Percentiles rank a stretch among this genome's conserved stretches.
Evolutionary conservation across 192 early-diverging fungal species (phyloP).

Genomic region (Lobosporangium transversale): DNA sequence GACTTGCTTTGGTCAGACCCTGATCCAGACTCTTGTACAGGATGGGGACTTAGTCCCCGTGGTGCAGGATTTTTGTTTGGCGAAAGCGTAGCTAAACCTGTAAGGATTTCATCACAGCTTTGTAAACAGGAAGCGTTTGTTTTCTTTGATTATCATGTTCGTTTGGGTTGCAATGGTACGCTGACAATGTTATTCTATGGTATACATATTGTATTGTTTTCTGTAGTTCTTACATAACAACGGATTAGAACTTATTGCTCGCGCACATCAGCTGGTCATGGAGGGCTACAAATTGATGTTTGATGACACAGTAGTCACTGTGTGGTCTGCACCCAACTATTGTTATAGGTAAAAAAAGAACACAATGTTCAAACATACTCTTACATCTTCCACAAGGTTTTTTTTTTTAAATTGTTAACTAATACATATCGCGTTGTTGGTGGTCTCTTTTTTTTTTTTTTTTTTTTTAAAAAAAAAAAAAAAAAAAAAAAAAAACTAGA

Average conservation of each 20-base stretch:
- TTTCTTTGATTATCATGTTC: no score
- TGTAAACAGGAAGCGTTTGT: not conserved
- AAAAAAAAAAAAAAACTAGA: conserved; percentile 34
- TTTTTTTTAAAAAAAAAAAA: not conserved
- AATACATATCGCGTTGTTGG: no score
- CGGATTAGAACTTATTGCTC: conserved; percentile 87
- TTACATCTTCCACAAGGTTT: not conserved
- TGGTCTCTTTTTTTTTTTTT: no score
- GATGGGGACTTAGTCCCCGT: conserved; percentile 96
- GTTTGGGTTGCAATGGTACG: no score
- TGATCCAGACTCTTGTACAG: conserved; percentile 68
- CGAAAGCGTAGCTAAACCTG: conserved; percentile 83
- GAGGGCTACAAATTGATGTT: conserved; percentile 98
- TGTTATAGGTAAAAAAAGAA: conserved; percentile 79
- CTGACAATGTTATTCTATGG: no score
- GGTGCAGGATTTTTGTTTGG: conserved; percentile 99
- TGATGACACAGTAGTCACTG: conserved; percentile 94
- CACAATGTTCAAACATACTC: not conserved
- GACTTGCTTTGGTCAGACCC: conserved; percentile 99
- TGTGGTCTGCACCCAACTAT: conserved; percentile 99
- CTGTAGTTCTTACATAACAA: conserved; percentile 87
- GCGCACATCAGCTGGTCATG: conserved; percentile 98
- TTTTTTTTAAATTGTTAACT: no score
- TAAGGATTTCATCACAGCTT: conserved; percentile 33
- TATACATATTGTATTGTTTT: no score